phyloP scores from a whole-genome alignment of 1,139 yeast species.

The Magnusiomyces ingens region DNA sequence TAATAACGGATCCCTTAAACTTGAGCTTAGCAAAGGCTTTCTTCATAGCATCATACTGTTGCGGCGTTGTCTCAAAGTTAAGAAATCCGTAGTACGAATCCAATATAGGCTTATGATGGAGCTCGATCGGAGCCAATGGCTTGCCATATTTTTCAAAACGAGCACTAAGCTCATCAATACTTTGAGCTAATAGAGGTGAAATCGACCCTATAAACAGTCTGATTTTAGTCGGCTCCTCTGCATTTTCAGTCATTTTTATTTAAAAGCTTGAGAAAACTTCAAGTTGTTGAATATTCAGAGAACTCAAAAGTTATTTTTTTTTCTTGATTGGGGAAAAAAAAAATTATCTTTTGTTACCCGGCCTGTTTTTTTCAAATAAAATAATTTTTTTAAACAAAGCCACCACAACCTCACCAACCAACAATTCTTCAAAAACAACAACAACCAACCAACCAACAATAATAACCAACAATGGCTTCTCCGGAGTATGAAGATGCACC shows the following conservation, averaged over 20 bases:
- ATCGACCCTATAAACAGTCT: constrained; percentile 68
- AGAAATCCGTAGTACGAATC: constrained; percentile 63
- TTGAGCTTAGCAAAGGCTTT: constrained; percentile 58
- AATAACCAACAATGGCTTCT: constrained; percentile 12
- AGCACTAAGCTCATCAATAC: constrained; percentile 38
- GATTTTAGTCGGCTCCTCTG: constrained; percentile 16
- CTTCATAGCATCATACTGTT: constrained; percentile 44
- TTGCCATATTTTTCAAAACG: constrained; percentile 49
- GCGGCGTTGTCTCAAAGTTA: constrained; percentile 47
- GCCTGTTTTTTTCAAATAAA: neutral
- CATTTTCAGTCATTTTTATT: neutral
- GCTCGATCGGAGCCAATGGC: constrained; percentile 39
- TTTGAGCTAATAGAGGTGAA: constrained; percentile 46
- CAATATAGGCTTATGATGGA: constrained; percentile 42
- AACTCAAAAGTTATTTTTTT: neutral
- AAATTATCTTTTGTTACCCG: constrained; percentile 8
- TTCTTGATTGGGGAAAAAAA: neutral
- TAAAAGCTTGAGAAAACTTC: neutral
- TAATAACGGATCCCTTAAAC: constrained; percentile 66
- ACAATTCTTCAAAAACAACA: neutral
- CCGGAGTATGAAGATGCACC: constrained; percentile 9
- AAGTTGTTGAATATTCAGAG: no score
- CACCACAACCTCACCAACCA: constrained; percentile 2
- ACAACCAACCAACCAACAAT: neutral
- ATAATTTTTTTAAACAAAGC: neutral